These are phyloP conservation scores for Talaromyces thailandensis DNA, from an alignment of 495 filamentous ascomycete genomes.

Conservation along the genomic window DNA sequence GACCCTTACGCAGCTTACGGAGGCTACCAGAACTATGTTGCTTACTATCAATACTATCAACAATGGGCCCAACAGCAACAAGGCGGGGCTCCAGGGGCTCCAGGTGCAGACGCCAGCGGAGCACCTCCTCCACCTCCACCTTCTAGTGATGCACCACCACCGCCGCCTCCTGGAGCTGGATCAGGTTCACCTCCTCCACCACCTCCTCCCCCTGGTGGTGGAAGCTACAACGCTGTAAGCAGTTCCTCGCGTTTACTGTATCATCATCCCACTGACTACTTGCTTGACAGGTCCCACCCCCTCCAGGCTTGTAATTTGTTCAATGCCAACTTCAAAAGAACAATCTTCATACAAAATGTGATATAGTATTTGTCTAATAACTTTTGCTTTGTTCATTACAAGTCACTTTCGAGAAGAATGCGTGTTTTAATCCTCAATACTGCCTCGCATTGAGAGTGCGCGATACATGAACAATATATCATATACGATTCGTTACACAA, in stretches of 20 bases:
- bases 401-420: neutral
- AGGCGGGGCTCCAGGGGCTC: conserved; percentile 15
- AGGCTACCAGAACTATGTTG: conserved; percentile 70
- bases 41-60: conserved; percentile 62
- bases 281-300: conserved; percentile 36
- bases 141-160: conserved; percentile 54
- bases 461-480: neutral
- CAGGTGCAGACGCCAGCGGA: conserved; percentile 30
- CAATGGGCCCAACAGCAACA: conserved; percentile 45
- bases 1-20: conserved; percentile 93
- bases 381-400: neutral
- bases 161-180: conserved; percentile 41
- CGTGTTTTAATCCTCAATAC: neutral
- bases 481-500: neutral
- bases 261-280: neutral
- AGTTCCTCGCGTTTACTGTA: neutral
- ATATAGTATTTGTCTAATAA: neutral
- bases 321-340: conserved; percentile 3
- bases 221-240: conserved; percentile 60
- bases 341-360: neutral
- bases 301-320: conserved; percentile 34
- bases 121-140: conserved; percentile 55
- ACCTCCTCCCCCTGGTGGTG: conserved; percentile 45
- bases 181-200: conserved; percentile 63
- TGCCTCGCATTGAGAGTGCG: neutral